phyloP scores from a whole-genome alignment of 2,329 filamentous ascomycete species.

The Fusarium multiceps region DNA sequence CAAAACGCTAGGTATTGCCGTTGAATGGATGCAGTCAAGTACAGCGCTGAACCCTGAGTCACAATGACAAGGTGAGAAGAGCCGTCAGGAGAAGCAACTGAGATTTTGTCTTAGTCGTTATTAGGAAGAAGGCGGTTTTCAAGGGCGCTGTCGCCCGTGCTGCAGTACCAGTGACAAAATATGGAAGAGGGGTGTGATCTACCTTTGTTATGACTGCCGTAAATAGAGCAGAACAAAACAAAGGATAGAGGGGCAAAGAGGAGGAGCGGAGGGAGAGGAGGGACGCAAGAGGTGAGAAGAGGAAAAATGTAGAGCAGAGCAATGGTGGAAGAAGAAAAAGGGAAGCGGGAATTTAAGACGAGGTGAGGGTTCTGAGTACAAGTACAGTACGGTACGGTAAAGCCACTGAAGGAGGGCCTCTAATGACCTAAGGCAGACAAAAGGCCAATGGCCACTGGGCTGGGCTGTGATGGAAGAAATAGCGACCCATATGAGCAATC shows the following conservation, averaged over 20 bases:
- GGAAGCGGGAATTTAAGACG: conserved; percentile 46
- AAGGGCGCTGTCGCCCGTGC: conserved; percentile 41
- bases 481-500: conserved; percentile 3
- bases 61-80: conserved; percentile 11
- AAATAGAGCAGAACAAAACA: conserved; percentile 26
- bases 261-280: background rate
- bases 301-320: conserved; percentile 19
- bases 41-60: conserved; percentile 5
- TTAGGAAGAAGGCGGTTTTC: conserved; percentile 14
- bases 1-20: conserved; percentile 14
- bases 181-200: conserved; percentile 24
- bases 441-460: conserved; percentile 6
- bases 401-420: background rate
- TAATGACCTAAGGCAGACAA: background rate
- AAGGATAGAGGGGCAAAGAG: conserved; percentile 4
- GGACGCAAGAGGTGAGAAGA: conserved; percentile 9
- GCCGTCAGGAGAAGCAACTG: background rate
- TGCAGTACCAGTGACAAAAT: conserved; percentile 34
- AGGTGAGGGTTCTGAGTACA: conserved; percentile 42
- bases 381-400: background rate
- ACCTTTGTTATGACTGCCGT: conserved; percentile 32
- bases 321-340: conserved; percentile 30
- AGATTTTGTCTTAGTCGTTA: conserved; percentile 35
- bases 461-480: conserved; percentile 6
- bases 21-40: background rate